phyloP scores from a whole-genome alignment of 139 green algal genomes.

The Closterium sp. region DNA sequence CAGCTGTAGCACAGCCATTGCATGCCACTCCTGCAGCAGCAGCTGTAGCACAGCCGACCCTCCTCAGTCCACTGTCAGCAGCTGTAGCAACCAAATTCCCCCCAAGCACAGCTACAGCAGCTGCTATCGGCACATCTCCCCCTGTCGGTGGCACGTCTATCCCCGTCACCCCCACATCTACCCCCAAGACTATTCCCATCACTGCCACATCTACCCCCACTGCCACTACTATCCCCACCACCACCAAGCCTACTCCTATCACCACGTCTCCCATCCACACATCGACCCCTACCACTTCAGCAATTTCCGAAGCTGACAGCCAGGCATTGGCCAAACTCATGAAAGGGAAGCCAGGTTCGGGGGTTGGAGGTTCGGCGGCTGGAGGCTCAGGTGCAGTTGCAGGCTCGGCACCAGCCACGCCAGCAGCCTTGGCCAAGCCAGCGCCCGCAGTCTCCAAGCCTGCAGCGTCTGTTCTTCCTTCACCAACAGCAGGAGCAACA shows the following conservation, averaged over 20 bases:
- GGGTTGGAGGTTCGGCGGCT: not conserved
- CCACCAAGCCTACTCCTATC: not conserved
- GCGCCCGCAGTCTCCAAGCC: too few species aligned
- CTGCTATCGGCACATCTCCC: not conserved
- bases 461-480: not conserved
- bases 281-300: not conserved
- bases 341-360: not conserved
- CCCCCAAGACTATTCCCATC: not conserved
- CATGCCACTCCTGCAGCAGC: too few species aligned
- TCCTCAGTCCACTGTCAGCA: too few species aligned
- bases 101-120: not conserved
- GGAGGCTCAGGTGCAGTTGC: not conserved
- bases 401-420: not conserved
- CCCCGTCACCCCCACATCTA: too few species aligned
- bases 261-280: not conserved
- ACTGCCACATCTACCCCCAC: not conserved
- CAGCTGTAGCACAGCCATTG: too few species aligned
- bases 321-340: not conserved
- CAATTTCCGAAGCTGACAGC: not conserved
- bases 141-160: too few species aligned
- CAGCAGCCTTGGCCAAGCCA: not conserved
- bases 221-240: too few species aligned
- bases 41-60: not conserved
- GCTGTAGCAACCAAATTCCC: not conserved
- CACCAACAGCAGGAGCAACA: not conserved